phyloP scores from a whole-genome alignment of 73 alveolate species.

The Stentor coeruleus region DNA sequence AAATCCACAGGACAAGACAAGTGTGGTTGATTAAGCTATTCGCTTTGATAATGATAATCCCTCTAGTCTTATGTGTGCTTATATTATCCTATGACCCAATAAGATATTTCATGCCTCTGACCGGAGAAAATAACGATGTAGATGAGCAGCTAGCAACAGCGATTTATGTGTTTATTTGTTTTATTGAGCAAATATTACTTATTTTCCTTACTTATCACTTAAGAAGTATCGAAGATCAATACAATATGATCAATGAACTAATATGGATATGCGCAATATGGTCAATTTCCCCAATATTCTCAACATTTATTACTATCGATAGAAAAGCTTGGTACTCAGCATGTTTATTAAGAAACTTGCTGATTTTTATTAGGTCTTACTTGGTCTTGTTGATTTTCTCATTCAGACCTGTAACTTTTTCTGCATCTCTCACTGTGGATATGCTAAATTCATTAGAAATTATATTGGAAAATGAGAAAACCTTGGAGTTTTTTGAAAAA shows the following conservation, averaged over 20 bases:
- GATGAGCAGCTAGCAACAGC: neutral
- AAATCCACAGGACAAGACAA: neutral
- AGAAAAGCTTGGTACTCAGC: neutral
- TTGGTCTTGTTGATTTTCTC: neutral
- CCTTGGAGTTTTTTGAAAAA: slow-evolving; percentile 11
- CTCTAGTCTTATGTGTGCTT: neutral
- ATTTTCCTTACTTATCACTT: neutral
- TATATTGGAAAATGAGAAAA: neutral
- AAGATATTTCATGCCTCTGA: neutral
- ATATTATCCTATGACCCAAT: neutral
- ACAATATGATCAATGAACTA: slow-evolving; percentile 15
- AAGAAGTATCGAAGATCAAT: slow-evolving; percentile 1
- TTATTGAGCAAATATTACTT: slow-evolving; percentile 7
- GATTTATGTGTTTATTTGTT: slow-evolving; percentile 9
- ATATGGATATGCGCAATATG: neutral
- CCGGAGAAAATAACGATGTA: neutral
- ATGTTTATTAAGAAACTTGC: neutral
- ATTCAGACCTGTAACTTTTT: neutral
- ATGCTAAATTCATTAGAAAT: neutral
- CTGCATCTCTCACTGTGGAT: slow-evolving; percentile 6
- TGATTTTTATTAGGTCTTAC: neutral
- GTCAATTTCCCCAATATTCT: neutral
- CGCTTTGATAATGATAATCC: neutral
- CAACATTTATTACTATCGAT: neutral
- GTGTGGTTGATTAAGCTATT: neutral